Evolutionary conservation across 176 grass and related monocot species (phyloP).

Genomic region (Carex littledalei): DNA sequence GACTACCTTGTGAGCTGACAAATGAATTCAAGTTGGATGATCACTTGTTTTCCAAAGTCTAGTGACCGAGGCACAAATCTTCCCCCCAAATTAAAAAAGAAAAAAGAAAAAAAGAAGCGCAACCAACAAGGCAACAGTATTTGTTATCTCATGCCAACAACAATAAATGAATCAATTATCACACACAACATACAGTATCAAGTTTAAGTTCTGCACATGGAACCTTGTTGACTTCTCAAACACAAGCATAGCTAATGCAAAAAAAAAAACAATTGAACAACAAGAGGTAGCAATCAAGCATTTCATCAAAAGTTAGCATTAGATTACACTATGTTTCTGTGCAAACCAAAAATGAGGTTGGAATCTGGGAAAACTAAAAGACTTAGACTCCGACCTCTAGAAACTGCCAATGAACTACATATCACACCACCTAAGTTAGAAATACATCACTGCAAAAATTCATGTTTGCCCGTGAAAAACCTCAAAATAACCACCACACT

Average conservation of each 20-base stretch:
- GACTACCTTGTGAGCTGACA: not conserved
- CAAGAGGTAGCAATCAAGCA: not conserved
- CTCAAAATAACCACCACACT: not conserved
- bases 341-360: conserved; percentile 1
- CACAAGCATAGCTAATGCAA: not conserved
- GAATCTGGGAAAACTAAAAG: conserved; percentile 4
- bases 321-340: conserved; percentile 9
- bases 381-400: not conserved
- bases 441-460: not conserved
- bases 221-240: not conserved
- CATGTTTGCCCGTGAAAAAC: not conserved
- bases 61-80: not conserved
- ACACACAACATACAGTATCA: not conserved
- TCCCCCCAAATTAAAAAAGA: no score
- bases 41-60: not conserved
- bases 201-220: no score
- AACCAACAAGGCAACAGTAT: not conserved
- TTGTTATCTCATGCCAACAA: not conserved
- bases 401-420: not conserved
- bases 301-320: conserved; percentile 17
- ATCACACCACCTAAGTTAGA: not conserved
- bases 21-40: not conserved
- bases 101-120: no score
- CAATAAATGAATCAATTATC: not conserved
- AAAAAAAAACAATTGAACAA: not conserved